Base-by-base conservation (phyloP, 306 rosid species). In the Betula pendula region DNA sequence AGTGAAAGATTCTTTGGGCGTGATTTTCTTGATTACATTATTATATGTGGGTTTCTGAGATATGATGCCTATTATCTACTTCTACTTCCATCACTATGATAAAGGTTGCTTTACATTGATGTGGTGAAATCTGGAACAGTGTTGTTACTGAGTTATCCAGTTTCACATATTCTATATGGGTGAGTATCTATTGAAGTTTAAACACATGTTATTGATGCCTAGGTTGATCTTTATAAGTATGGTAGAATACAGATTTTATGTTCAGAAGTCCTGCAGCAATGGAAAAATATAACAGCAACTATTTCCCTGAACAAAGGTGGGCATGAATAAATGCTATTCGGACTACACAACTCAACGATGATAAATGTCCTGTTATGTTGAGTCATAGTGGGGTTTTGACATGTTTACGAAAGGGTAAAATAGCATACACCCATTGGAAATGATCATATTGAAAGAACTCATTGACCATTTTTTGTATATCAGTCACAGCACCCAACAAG, bases 391-490 rank as follows among this genome's bases (percentile, higher is more conserved):
- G 92, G 87, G 82, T 76, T 83, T 51, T 67, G 70, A 74, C 82
- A 66, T 82, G 83, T 79, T 76, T 66, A 70, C 69, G 79, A 38
- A 83, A 75, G 76, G 83, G 85, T 71, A 78, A 85, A 76, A 77
- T 75, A 72, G 71, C 75, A 85, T 84, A 78, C 89, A 79, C 75
- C 90, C 87, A 77, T 80, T 71, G 82, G 81, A 86, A 81, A 68
- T n/a, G 35, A 49, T 82, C 15, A 55, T 81, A n/a, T 74, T 53
- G 78, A 70, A 69, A 81, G 83, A 82, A 82, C 77, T 80, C 83
- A 24, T 82, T 76, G 86, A 82, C 86, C 87, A 88, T 74, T 74
- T 79, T 81, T 84, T 38, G 20, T 22, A 70, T 74, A 69, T 75
- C 76, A 66, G 68, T 68, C 62, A 72, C 45, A 78, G 40, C 24